Evolutionary conservation across 2,329 filamentous ascomycete species (phyloP).

Genomic region (Aspergillus brasiliensis): DNA sequence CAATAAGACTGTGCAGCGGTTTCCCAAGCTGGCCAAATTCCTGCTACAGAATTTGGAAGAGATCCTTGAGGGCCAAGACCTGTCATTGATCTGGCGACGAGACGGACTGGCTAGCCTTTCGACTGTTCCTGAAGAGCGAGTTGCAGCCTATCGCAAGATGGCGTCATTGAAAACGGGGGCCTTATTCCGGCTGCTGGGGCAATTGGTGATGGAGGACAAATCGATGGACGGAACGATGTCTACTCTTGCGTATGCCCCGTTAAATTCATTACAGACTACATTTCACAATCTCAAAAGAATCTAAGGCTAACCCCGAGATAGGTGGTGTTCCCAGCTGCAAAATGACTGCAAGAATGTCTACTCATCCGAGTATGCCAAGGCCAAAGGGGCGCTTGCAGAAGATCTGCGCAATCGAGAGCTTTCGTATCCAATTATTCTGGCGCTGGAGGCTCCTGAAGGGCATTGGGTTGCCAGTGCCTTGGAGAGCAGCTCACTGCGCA

Average conservation of each 20-base stretch:
- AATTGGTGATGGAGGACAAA: conserved; percentile 20
- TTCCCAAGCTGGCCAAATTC: conserved; percentile 19
- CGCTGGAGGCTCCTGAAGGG: conserved; percentile 19
- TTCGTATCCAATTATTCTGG: conserved; percentile 24
- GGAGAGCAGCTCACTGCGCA: conserved; percentile 16
- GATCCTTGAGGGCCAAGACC: conserved; percentile 26
- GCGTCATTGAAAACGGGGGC: conserved; percentile 25
- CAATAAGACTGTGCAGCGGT: conserved; percentile 15
- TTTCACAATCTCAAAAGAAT: too few species aligned
- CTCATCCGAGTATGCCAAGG: conserved; percentile 25
- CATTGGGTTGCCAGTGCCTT: conserved; percentile 19
- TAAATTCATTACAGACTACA: background rate
- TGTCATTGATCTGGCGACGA: conserved; percentile 26
- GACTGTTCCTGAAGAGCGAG: conserved; percentile 6
- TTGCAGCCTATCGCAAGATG: conserved; percentile 20
- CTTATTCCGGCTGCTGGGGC: conserved; percentile 24
- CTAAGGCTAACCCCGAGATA: conserved; percentile 1
- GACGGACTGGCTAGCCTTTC: conserved; percentile 22
- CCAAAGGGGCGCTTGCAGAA: conserved; percentile 23
- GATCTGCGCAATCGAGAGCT: conserved; percentile 25
- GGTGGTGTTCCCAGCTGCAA: conserved; percentile 27
- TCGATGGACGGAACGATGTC: conserved; percentile 22
- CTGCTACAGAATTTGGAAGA: conserved; percentile 25
- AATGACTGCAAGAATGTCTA: conserved; percentile 30
- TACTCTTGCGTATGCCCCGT: conserved; percentile 18